Base-by-base conservation (phyloP, 805 yeast genomes). In the Suhomyces pyralidae region DNA sequence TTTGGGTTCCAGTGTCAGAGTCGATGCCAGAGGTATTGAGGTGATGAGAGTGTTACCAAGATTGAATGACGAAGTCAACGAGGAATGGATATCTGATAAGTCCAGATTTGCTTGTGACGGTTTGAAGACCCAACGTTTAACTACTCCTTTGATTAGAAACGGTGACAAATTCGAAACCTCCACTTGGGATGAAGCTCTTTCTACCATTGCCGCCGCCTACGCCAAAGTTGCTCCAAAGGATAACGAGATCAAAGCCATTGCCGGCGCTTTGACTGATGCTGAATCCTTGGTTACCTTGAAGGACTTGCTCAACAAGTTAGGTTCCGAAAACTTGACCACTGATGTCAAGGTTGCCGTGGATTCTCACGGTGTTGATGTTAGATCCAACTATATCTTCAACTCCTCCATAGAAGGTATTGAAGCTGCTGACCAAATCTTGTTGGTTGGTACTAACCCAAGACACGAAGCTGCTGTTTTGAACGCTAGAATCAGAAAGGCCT, bases 11-110 rank as follows among this genome's bases (percentile, higher is more conserved):
- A 87, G 84, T 64, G 81, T 89, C 58, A 81, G 96, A 67, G 90
- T 89, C 50, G 96, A 89, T 69, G 82, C 93, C 50, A 81, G 94
- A 71, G 96, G 96, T 61, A 81, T 85, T 63, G 92, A 88, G 69
- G 94, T 89, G 46, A 84, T 89, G 88, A 83, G 96, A 68, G 88
- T 89, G 32, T 76, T 90, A 61, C 96, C 96, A 55, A 81, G 96
- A 69, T 77, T 88, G 61, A 88, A 89, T 68, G 96, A 89, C 62
- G 94, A 88, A 56, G 78, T 90, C 63, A 89, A 89, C 68, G 94
- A 90, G 72, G 96, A 90, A 74, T 89, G 96, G 96, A 86, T 89
- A 62, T 83, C 90, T 46, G 96, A 89, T 75, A 89, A 90, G 74
- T 80, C 96, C 14, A 81, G 96, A 63, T 89, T 85, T 66, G 91